Evolutionary conservation across 176 grass and related monocot species (phyloP), one percentile per base, ranked within the genome.

Genomic region (Calamus simplicifolius): DNA sequence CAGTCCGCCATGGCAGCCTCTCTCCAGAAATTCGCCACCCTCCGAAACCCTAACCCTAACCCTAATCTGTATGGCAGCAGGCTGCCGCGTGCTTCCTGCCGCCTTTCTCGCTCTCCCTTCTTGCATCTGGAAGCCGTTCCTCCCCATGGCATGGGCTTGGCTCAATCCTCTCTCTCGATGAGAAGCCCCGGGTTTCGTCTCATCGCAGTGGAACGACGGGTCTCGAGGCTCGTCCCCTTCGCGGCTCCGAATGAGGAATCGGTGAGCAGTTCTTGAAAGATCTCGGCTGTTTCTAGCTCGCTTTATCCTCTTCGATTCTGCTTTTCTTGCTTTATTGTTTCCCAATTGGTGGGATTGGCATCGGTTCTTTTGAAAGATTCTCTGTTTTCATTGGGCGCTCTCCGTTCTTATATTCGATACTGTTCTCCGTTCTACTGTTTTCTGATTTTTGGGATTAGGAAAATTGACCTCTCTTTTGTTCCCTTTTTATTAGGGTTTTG

Each of bases 211-310:
- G 51, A 61, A 10, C 49, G 29, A 26, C 19, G 19, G 19, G 19
- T 17, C 38, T 29, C 13, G 27, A 52, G n/a, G 50, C 3, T 62
- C 4, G 18, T 63, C 16, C 19, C 58, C 50, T 50, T 62, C 49
- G 70, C 58, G 12, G 50, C 70, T 31, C 43, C 70, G 18, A 13
- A 27, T 19, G 70, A 62, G 58, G 70, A 73, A 63, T 31, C 18
- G 70, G 70, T 73, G 27, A 53, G 58, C 29, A 2, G 10, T 43
- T 43, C 35, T 43, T 43, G 35, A 13, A 8, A 43, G 35, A 43
- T 43, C 35, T 43, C 35, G 8, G 8, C 35, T 43, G 35, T 43
- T 43, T 43, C 35, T 43, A 43, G 7, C 10, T 43, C 35, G 10
- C 7, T 43, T 43, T 43, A 18, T 26, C 23, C 10, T 26, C 51